phyloP scores from a whole-genome alignment of 169 alveolate genomes.

The Amoebophrya sp. region DNA sequence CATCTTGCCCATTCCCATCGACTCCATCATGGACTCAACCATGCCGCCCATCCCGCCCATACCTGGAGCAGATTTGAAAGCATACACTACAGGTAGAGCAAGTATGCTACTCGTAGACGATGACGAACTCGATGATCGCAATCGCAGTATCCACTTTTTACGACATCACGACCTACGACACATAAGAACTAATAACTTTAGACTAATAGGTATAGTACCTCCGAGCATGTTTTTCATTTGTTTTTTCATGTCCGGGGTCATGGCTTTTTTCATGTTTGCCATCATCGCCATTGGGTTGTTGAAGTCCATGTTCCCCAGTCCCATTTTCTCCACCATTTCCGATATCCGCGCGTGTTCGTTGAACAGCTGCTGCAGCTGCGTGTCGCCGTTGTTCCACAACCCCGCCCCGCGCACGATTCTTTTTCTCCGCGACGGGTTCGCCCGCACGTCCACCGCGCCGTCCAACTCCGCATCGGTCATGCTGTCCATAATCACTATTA shows the following conservation, averaged over 20 bases:
- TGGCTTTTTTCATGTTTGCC: not conserved
- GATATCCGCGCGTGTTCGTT: not conserved
- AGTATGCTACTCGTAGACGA: too few relatives aligned
- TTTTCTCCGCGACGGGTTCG: not conserved
- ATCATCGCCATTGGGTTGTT: not conserved
- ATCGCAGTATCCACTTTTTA: too few relatives aligned
- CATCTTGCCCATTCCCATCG: not conserved
- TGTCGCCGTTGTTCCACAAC: not conserved
- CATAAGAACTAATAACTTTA: too few relatives aligned
- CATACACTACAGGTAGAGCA: not conserved
- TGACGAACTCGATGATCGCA: not conserved
- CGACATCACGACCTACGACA: too few relatives aligned
- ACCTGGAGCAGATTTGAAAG: too few relatives aligned
- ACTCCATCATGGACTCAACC: not conserved
- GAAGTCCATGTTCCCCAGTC: not conserved
- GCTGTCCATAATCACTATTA: not conserved
- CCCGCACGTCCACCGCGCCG: not conserved
- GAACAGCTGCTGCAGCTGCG: not conserved
- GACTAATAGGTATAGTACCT: too few relatives aligned
- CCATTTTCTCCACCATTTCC: not conserved
- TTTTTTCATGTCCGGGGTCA: not conserved
- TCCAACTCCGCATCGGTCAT: not conserved
- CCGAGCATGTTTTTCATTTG: not conserved
- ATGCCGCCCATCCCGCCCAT: not conserved
- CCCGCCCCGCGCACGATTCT: not conserved